A percentile compares a stretch with the other conserved stretches of the same genome.
These are phyloP conservation scores for Plantago ovata DNA, from an alignment of 257 asterid species.

Conservation along the genomic window DNA sequence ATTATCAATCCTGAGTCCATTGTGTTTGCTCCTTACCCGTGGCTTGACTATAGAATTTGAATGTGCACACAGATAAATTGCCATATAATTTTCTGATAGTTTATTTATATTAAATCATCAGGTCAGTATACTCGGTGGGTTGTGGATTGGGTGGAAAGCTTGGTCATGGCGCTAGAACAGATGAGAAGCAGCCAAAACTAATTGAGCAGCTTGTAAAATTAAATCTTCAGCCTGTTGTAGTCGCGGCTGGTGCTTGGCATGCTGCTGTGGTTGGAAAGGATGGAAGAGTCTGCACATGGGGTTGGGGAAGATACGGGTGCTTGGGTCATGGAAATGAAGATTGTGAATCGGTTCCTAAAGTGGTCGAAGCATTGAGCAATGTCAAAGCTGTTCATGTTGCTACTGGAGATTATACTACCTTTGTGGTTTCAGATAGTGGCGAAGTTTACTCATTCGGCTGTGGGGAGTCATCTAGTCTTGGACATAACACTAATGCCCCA, in stretches of 20 bases:
- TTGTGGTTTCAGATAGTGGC: conserved; percentile 82
- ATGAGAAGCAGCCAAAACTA: conserved; percentile 85
- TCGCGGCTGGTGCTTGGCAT: conserved; percentile 99
- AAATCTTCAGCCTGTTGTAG: conserved; percentile 83
- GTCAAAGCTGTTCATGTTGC: conserved; percentile 88
- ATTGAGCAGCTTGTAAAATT: conserved; percentile 68
- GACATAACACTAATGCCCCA: conserved; percentile 56
- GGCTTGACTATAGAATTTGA: background rate
- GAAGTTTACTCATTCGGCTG: conserved; percentile 95
- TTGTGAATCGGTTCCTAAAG: conserved; percentile 85
- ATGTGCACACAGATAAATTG: background rate
- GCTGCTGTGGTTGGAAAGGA: conserved; percentile 98
- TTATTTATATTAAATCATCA: conserved; percentile 10
- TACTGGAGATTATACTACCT: conserved; percentile 94
- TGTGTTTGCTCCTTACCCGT: background rate
- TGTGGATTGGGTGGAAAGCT: conserved; percentile 99
- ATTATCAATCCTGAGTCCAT: background rate
- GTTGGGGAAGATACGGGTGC: conserved; percentile 99
- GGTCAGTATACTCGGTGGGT: conserved; percentile 99
- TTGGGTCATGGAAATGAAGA: conserved; percentile 98
- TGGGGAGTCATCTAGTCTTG: conserved; percentile 94
- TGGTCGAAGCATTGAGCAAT: conserved; percentile 71
- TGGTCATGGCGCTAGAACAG: conserved; percentile 81
- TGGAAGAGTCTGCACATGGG: conserved; percentile 99
- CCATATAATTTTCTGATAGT: background rate